phyloP scores from a whole-genome alignment of 1,284 basidiomycete species.

The Volvariella volvacea region DNA sequence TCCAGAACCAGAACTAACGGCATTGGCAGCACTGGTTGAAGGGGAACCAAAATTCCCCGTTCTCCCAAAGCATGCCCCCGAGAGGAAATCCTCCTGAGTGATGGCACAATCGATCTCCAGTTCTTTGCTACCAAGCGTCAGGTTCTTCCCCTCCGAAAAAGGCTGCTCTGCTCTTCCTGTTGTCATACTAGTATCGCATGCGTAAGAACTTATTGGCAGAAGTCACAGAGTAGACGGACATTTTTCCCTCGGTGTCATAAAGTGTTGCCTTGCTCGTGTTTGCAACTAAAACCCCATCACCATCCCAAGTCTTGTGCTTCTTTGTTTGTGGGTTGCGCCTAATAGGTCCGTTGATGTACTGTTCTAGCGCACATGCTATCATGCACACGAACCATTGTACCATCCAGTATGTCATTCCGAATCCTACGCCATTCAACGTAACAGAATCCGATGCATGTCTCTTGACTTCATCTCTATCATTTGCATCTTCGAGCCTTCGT shows the following conservation, averaged over 20 bases:
- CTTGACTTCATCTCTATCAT: slow-evolving; percentile 5
- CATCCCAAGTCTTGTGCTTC: slow-evolving; percentile 94
- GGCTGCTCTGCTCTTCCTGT: slow-evolving; percentile 33
- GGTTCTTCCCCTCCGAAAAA: slow-evolving; percentile 43
- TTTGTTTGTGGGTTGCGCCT: slow-evolving; percentile 76
- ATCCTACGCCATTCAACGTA: background rate
- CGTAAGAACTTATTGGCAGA: slow-evolving; percentile 8
- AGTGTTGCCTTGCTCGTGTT: slow-evolving; percentile 42
- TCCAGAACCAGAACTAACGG: too few species aligned
- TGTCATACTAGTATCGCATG: slow-evolving; percentile 25
- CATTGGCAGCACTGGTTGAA: too few species aligned
- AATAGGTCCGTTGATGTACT: slow-evolving; percentile 2
- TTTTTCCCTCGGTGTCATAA: slow-evolving; percentile 55
- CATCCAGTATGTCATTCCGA: slow-evolving; percentile 13
- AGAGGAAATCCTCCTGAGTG: slow-evolving; percentile 50
- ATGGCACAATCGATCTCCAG: slow-evolving; percentile 60
- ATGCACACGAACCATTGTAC: slow-evolving; percentile 51
- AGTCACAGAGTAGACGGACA: slow-evolving; percentile 29
- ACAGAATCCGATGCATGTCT: background rate
- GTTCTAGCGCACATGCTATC: background rate
- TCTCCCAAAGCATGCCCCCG: slow-evolving; percentile 53
- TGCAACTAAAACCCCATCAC: slow-evolving; percentile 63
- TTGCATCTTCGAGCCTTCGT: slow-evolving; percentile 6
- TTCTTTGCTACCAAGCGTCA: slow-evolving; percentile 63
- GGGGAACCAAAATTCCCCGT: background rate